These are phyloP conservation scores for Aethionema arabicum DNA, from an alignment of 345 rosid species.

Conservation along the genomic window DNA sequence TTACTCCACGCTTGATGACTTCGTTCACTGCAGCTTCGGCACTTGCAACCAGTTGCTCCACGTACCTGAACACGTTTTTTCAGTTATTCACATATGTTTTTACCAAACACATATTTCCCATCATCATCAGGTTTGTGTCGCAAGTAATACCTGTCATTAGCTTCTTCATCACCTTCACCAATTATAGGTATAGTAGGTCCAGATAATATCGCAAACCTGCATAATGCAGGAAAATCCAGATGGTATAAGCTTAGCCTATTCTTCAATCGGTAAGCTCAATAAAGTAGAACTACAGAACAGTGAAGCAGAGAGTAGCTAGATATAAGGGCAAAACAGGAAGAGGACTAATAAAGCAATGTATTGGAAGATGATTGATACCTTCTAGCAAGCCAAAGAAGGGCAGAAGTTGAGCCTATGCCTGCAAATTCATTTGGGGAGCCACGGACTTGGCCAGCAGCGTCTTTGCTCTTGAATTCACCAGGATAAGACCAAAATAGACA, in stretches of 20 bases:
- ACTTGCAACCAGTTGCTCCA: conserved; percentile 91
- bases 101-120: too few relatives aligned
- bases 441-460: conserved; percentile 99
- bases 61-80: conserved; percentile 54
- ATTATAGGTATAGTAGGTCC: conserved; percentile 98
- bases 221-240: conserved; percentile 27
- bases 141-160: conserved; percentile 80
- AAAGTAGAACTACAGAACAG: conserved; percentile 6
- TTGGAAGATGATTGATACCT: conserved; percentile 48
- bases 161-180: conserved; percentile 97
- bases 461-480: conserved; percentile 99
- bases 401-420: conserved; percentile 91
- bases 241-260: conserved; percentile 3
- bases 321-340: not conserved
- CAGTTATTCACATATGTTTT: conserved; percentile 11
- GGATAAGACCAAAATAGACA: conserved; percentile 97
- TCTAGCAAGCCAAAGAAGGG: conserved; percentile 98
- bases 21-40: conserved; percentile 99
- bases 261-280: conserved; percentile 22
- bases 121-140: not conserved
- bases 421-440: conserved; percentile 99
- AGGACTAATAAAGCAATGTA: conserved; percentile 11
- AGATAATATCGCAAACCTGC: conserved; percentile 89
- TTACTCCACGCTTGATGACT: conserved; percentile 85
- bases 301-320: conserved; percentile 15